phyloP scores from a whole-genome alignment of 306 rosid genomes.

The Boehmeria nivea region DNA sequence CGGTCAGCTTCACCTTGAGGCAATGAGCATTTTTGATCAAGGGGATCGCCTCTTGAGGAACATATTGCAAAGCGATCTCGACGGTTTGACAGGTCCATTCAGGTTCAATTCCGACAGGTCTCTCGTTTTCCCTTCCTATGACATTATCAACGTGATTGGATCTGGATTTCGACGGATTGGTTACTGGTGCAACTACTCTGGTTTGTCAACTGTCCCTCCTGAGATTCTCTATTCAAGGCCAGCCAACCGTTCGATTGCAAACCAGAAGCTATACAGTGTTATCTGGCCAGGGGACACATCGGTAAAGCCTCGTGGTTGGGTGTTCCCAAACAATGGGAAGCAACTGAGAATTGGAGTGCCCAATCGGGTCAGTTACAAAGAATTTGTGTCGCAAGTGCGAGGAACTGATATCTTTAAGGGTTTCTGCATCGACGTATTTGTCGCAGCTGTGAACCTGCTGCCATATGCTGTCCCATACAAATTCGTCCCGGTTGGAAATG shows the following conservation, averaged over 20 bases:
- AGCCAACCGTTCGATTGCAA: slow-evolving; percentile 66
- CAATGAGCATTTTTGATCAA: slow-evolving; percentile 75
- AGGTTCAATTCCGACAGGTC: slow-evolving; percentile 52
- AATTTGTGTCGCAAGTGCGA: slow-evolving; percentile 54
- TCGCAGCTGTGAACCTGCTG: slow-evolving; percentile 66
- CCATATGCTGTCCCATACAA: slow-evolving; percentile 80
- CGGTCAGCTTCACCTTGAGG: slow-evolving; percentile 64
- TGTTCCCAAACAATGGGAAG: slow-evolving; percentile 83
- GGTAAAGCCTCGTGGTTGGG: slow-evolving; percentile 91
- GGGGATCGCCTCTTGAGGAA: slow-evolving; percentile 57
- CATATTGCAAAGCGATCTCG: slow-evolving; percentile 54
- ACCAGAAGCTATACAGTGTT: slow-evolving; percentile 49
- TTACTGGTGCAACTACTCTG: slow-evolving; percentile 96
- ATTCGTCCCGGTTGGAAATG: slow-evolving; percentile 71
- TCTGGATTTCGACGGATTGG: slow-evolving; percentile 66
- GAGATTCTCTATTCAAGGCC: slow-evolving; percentile 68
- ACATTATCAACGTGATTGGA: slow-evolving; percentile 69
- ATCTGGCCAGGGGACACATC: slow-evolving; percentile 94
- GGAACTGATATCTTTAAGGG: slow-evolving; percentile 81
- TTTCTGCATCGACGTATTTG: slow-evolving; percentile 80
- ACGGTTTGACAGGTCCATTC: slow-evolving; percentile 71
- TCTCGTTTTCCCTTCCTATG: slow-evolving; percentile 73
- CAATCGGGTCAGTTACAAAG: slow-evolving; percentile 57
- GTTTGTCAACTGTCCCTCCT: slow-evolving; percentile 67
- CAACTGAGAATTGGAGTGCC: slow-evolving; percentile 77